phyloP scores from a whole-genome alignment of 805 yeast genomes.

The Myxozyma monticola region DNA sequence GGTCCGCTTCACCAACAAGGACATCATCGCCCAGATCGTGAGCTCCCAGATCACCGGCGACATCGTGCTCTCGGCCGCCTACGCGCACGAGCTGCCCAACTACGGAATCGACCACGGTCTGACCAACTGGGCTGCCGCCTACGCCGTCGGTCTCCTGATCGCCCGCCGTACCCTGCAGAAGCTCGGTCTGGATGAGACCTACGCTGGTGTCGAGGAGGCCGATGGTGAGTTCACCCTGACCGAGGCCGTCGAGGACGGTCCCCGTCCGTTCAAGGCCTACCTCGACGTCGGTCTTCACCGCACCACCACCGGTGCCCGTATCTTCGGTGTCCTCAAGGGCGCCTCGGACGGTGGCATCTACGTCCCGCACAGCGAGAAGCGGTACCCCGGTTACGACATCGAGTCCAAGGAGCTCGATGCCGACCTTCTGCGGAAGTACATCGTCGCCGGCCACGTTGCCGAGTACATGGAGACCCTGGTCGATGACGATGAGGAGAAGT shows the following conservation, averaged over 20 bases:
- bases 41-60: slow-evolving; percentile 98
- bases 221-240: slow-evolving; percentile 99
- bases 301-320: slow-evolving; percentile 99
- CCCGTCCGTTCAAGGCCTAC: slow-evolving; percentile 99
- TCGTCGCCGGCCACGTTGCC: slow-evolving; percentile 99
- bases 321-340: slow-evolving; percentile 99
- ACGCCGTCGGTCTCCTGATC: slow-evolving; percentile 96
- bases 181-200: slow-evolving; percentile 97
- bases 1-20: slow-evolving; percentile 99
- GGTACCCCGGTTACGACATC: slow-evolving; percentile 99
- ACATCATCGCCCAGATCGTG: slow-evolving; percentile 95
- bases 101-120: slow-evolving; percentile 98
- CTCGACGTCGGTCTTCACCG: slow-evolving; percentile 99
- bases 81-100: slow-evolving; percentile 97
- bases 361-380: slow-evolving; percentile 98
- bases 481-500: slow-evolving; percentile 99
- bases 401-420: slow-evolving; percentile 98
- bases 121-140: slow-evolving; percentile 99
- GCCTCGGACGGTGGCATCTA: slow-evolving; percentile 99
- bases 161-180: slow-evolving; percentile 99
- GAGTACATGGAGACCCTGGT: slow-evolving; percentile 99
- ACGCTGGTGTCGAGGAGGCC: slow-evolving; percentile 98
- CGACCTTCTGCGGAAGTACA: slow-evolving; percentile 96
- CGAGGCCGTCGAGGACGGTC: slow-evolving; percentile 99
- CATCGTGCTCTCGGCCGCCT: slow-evolving; percentile 93